A percentile compares a stretch with the other conserved stretches of the same genome.
phyloP scores from a whole-genome alignment of 1,284 basidiomycete species.

The Rhizoctonia solani region DNA sequence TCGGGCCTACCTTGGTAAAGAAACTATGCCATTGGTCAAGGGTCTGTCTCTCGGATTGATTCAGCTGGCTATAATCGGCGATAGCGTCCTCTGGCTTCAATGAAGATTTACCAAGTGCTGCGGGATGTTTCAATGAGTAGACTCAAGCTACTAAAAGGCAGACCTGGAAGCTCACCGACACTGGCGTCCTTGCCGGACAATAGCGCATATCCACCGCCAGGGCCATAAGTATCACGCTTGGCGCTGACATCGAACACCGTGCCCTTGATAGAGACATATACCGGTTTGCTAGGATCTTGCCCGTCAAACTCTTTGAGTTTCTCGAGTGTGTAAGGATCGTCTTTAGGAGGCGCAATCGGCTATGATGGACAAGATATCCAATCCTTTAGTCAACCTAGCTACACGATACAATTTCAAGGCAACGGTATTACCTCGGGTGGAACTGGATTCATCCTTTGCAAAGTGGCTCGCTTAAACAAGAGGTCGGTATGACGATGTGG shows the following conservation, averaged over 20 bases:
- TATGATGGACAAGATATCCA: background rate
- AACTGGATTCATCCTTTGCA: constrained; percentile 2
- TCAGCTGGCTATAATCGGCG: constrained; percentile 15
- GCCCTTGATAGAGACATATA: constrained; percentile 91
- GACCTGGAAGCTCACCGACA: constrained; percentile 11
- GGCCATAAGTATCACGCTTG: constrained; percentile 82
- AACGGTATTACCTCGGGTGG: constrained; percentile 1
- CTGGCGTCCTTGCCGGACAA: constrained; percentile 29
- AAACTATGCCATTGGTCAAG: constrained; percentile 31
- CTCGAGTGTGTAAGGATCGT: constrained; percentile 72
- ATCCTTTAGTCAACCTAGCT: background rate
- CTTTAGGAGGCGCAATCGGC: constrained; percentile 69
- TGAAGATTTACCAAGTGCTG: constrained; percentile 27
- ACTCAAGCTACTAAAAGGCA: background rate
- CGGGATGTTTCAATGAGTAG: background rate
- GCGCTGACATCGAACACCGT: constrained; percentile 83
- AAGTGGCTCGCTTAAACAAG: background rate
- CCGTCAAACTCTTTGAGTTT: constrained; percentile 75
- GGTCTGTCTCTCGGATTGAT: constrained; percentile 1
- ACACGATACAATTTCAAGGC: background rate
- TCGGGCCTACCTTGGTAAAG: constrained; percentile 20
- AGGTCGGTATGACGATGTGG: background rate
- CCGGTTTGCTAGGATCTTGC: constrained; percentile 62
- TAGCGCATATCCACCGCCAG: constrained; percentile 49
- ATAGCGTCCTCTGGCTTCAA: constrained; percentile 25